Base-by-base conservation (phyloP, 192 early-diverging fungal species). In the Obelidium mucronatum region DNA sequence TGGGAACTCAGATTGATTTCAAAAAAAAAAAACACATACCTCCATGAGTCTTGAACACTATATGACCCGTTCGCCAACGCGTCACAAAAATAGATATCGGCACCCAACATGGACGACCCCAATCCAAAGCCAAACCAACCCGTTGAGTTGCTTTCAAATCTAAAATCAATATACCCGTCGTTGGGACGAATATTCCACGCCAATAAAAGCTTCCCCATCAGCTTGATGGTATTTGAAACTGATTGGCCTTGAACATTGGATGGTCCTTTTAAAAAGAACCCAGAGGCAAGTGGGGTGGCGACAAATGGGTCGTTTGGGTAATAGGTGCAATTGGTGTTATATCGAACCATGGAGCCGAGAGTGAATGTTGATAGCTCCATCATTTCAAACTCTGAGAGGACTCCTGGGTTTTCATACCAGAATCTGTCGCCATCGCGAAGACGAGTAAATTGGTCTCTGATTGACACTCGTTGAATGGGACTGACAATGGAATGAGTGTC, bases 81-180 rank as follows among this genome's bases (percentile, higher is more conserved):
- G 36, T 42, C 39, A 30, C 63, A 55, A 40, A 82, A 67, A 33
- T 72, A 82, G 39, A 82, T 80, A 53, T 78, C 75, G 13, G 80
- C 71, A 19, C 30, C 35, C 15, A 78, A 2, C 80, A 82, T 82
- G 42, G 74, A 67, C 62, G 34, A 11, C 36, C 81, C 81, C 44
- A 83, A 79, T 24, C 81, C 81, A 67, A 83, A 68, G 6, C 79
- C 78, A 75, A 82, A 83, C 81, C 81, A 83, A 26, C 80, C 80
- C 30, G 81, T 61, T 5, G 75, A 30, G 74, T 83, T 83, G 72
- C 77, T 82, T 36, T 79, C 77, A 34, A 80, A 73, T 0, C 31
- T 40, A 42, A 82, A 79, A 24, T 64, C 66, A 22, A 82, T 66
- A 1, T 24, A 36, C 0, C 58, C 58, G 0, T 28, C 55, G n/a